Percentiles rank a stretch among this genome's conserved stretches.
These are phyloP conservation scores for Kodamaea lidongshanica DNA, from an alignment of 805 yeast genomes.

Conservation along the genomic window DNA sequence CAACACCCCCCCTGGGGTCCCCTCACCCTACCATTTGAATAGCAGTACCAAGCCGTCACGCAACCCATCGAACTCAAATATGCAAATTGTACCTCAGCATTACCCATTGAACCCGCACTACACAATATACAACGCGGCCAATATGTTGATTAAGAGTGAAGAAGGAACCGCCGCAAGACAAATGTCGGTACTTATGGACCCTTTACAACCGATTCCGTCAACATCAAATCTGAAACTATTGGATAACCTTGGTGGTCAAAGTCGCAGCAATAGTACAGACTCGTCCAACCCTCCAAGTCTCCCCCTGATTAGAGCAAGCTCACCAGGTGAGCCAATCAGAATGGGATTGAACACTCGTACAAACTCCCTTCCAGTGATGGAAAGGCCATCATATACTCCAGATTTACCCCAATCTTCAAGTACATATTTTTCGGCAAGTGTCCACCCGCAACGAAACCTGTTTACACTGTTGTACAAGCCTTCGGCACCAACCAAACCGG, in stretches of 20 bases:
- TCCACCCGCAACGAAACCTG: conserved; percentile 14
- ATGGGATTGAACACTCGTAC: conserved; percentile 10
- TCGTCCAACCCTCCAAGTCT: not conserved
- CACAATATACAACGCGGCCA: conserved; percentile 20
- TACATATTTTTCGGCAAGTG: not conserved
- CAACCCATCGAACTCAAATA: conserved; percentile 14
- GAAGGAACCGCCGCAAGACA: conserved; percentile 20
- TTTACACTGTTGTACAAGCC: conserved; percentile 16
- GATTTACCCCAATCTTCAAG: too few species aligned
- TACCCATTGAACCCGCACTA: conserved; percentile 33
- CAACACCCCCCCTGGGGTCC: conserved; percentile 3
- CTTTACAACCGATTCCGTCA: conserved; percentile 27
- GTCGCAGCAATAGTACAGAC: conserved; percentile 4
- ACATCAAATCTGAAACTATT: conserved; percentile 6
- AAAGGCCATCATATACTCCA: too few species aligned
- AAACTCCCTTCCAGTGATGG: conserved; percentile 17
- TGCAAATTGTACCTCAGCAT: conserved; percentile 29
- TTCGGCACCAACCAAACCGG: conserved; percentile 2
- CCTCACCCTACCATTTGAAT: conserved; percentile 10
- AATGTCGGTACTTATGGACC: conserved; percentile 36
- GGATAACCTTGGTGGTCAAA: conserved; percentile 10
- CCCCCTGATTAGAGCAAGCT: not conserved
- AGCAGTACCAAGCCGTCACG: conserved; percentile 6
- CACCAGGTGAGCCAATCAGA: too few species aligned
- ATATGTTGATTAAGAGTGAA: conserved; percentile 7